phyloP scores from a whole-genome alignment of 2,329 filamentous ascomycete genomes.

The Neospermospora avenae region DNA sequence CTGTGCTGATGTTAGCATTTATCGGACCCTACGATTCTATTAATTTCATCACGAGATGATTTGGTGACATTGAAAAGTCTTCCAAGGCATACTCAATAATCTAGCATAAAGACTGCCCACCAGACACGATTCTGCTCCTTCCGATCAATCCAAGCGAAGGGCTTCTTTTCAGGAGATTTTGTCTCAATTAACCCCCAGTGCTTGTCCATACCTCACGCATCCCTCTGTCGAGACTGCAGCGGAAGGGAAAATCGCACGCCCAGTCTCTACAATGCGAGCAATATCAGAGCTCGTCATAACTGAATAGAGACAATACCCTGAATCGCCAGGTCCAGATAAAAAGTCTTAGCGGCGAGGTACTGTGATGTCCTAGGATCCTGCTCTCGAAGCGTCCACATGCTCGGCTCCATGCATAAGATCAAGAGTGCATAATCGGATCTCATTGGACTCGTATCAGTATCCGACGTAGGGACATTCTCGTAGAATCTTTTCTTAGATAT shows the following conservation, averaged over 20 bases:
- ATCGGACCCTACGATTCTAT: too few relatives aligned
- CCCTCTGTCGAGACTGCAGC: constrained; percentile 42
- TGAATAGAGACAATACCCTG: constrained; percentile 41
- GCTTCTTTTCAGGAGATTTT: constrained; percentile 1
- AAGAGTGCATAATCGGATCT: constrained; percentile 14
- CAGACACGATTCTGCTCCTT: constrained; percentile 44
- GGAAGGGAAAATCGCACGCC: constrained; percentile 45
- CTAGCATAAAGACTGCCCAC: constrained; percentile 45
- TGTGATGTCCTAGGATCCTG: constrained; percentile 33
- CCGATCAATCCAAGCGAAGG: constrained; percentile 42
- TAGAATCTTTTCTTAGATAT: constrained; percentile 22
- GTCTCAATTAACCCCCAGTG: constrained; percentile 38
- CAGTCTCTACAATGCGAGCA: constrained; percentile 42
- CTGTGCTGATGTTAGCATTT: constrained; percentile 2
- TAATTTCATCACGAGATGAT: too few relatives aligned
- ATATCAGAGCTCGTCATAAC: constrained; percentile 27
- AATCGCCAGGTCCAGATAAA: constrained; percentile 39
- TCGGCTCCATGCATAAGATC: constrained; percentile 31
- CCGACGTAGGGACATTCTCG: constrained; percentile 4
- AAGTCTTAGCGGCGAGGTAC: constrained; percentile 41
- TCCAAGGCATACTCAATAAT: constrained; percentile 31
- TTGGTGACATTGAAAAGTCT: too few relatives aligned
- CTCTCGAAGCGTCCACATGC: constrained; percentile 33
- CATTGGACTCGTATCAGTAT: neutral
- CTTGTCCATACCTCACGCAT: constrained; percentile 40